These are phyloP conservation scores for Trypanosoma cruzi DNA, from an alignment of 208 protist species.

Conservation along the genomic window DNA sequence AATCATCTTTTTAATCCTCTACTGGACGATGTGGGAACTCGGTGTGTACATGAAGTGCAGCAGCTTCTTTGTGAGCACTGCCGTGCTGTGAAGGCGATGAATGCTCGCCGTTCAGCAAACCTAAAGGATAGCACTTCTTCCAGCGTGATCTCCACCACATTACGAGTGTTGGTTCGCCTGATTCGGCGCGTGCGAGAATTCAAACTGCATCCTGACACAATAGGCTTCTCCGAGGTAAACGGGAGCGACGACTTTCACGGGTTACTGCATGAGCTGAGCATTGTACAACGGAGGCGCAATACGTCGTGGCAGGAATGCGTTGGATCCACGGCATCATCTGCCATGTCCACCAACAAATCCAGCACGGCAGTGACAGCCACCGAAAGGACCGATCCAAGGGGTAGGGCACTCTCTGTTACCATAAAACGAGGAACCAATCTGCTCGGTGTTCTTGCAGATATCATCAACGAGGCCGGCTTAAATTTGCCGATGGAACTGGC, in stretches of 20 bases:
- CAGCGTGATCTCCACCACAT: conserved; percentile 46
- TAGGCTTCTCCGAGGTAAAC: conserved; percentile 45
- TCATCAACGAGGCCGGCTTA: conserved; percentile 71
- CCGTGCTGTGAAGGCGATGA: conserved; percentile 63
- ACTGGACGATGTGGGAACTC: conserved; percentile 75
- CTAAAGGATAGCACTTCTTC: conserved; percentile 55
- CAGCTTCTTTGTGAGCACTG: conserved; percentile 68
- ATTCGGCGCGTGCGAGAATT: conserved; percentile 68
- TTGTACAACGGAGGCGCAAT: conserved; percentile 30
- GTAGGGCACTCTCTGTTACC: neutral
- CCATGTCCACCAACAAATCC: neutral
- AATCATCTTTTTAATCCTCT: conserved; percentile 73
- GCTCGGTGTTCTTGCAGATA: conserved; percentile 65
- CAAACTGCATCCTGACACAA: conserved; percentile 65
- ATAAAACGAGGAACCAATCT: conserved; percentile 34
- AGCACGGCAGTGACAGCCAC: conserved; percentile 2
- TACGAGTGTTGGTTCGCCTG: conserved; percentile 75
- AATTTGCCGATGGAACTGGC: conserved; percentile 55
- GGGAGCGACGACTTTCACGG: conserved; percentile 11
- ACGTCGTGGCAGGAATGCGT: neutral
- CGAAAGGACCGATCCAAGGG: neutral
- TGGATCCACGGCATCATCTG: neutral
- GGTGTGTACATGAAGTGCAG: conserved; percentile 68
- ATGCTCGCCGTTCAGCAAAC: conserved; percentile 63
- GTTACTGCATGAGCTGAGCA: conserved; percentile 26